Conservation (phyloP, 2,329 filamentous ascomycete species). For the Claviceps digitariae region DNA sequence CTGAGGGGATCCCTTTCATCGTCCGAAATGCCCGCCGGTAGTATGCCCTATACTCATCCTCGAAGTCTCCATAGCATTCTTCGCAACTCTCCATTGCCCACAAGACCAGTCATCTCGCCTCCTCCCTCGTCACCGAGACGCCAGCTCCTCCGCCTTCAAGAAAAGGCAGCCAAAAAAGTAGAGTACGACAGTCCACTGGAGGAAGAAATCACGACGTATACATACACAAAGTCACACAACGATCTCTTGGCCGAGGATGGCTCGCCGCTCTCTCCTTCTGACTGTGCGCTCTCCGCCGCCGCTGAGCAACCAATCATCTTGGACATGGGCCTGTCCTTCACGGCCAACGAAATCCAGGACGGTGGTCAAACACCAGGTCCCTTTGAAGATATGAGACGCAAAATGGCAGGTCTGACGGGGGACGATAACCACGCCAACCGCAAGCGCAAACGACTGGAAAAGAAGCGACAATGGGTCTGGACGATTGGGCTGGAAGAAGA, state of each 20-base stretch:
- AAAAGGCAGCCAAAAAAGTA: constrained; percentile 41
- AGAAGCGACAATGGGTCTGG: constrained; percentile 53
- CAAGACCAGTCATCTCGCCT: constrained; percentile 34
- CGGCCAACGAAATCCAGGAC: constrained; percentile 41
- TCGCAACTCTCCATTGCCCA: constrained; percentile 50
- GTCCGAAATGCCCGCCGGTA: background rate
- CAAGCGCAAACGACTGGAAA: constrained; percentile 43
- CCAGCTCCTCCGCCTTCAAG: constrained; percentile 39
- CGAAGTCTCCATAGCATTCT: constrained; percentile 49
- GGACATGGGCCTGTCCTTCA: constrained; percentile 37
- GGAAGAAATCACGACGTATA: constrained; percentile 49
- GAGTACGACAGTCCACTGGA: constrained; percentile 49
- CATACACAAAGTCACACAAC: constrained; percentile 49
- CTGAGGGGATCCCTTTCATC: background rate
- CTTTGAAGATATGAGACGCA: constrained; percentile 48
- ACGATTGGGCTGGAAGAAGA: constrained; percentile 45
- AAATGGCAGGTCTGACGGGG: constrained; percentile 40
- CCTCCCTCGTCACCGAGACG: constrained; percentile 37
- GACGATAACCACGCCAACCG: constrained; percentile 29
- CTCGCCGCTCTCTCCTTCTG: constrained; percentile 31
- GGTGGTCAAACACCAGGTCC: constrained; percentile 50
- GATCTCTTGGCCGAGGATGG: constrained; percentile 46
- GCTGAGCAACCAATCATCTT: constrained; percentile 27
- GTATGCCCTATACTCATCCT: constrained; percentile 42
- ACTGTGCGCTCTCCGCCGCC: constrained; percentile 9